Conservation (phyloP, 2,329 filamentous ascomycete genomes). For the Grosmannia serpens region DNA sequence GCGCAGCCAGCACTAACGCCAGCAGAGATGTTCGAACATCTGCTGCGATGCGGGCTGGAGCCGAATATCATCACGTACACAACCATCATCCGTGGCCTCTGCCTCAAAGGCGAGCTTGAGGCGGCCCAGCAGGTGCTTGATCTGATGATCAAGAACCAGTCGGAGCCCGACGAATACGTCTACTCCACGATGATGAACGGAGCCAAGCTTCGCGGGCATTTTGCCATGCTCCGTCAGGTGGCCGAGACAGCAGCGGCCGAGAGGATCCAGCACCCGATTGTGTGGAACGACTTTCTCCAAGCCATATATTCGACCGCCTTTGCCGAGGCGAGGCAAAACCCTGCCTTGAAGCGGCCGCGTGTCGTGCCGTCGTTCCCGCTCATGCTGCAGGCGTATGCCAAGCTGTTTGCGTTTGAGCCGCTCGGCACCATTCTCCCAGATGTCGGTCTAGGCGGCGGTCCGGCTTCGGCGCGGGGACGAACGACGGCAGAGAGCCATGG, state of each 20-base stretch:
- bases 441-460: neutral
- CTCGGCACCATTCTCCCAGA: slow-evolving; percentile 27
- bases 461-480: neutral
- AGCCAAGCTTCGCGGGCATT: slow-evolving; percentile 48
- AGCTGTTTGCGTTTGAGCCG: slow-evolving; percentile 33
- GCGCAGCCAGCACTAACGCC: slow-evolving; percentile 24
- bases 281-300: slow-evolving; percentile 42
- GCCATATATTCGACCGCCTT: slow-evolving; percentile 33
- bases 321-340: slow-evolving; percentile 22
- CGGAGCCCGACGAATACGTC: slow-evolving; percentile 53
- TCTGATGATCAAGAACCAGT: slow-evolving; percentile 45
- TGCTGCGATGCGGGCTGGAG: slow-evolving; percentile 48
- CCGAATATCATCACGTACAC: slow-evolving; percentile 55
- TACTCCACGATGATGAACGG: slow-evolving; percentile 61
- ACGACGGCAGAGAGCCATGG: neutral
- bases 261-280: slow-evolving; percentile 32
- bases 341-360: slow-evolving; percentile 20
- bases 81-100: slow-evolving; percentile 59
- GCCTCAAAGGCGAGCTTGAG: slow-evolving; percentile 48
- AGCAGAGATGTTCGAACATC: slow-evolving; percentile 39
- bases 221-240: slow-evolving; percentile 40
- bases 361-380: slow-evolving; percentile 28
- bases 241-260: slow-evolving; percentile 39
- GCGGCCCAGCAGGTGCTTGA: slow-evolving; percentile 56
- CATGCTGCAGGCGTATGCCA: slow-evolving; percentile 38